Base-by-base conservation (phyloP, 2,329 filamentous ascomycete genomes). In the Trichoderma endophyticum region DNA sequence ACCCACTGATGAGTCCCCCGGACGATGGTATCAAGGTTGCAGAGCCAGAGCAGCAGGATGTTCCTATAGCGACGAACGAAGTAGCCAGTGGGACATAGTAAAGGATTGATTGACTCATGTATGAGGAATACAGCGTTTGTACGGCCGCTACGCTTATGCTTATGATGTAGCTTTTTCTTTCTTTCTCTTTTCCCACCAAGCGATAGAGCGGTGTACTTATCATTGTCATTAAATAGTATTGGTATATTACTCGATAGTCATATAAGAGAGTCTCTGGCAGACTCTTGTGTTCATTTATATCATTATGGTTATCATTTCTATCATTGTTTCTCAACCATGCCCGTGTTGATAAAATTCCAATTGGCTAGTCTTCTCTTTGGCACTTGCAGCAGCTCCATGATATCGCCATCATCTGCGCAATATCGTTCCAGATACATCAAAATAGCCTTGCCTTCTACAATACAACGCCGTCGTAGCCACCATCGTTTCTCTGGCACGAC, bases 371-470 rank as follows among this genome's bases (percentile, higher is more conserved):
- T 39, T 14, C 15, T 30, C 39, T 59, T 65, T 18, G 72, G 73
- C 12, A 70, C 18, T 11, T 21, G 18, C 57, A 70, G 21, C 28
- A 73, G n/a, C 32, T 70, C 21, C 15, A 70, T 57, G 14, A 70
- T 34, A 15, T 51, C 32, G 4, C 11, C 54, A 18, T 72, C 43
- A 26, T 75, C 61, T 6, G 51, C 60, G 32, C 59, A 76, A 11
- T 76, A 57, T 11, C 73, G 59, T 54, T 81, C 78, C 6, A 83
- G 39, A 68, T 80, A 83, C n/a, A 79, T 74, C 39, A 81, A 87
- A 26, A 88, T 86, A 1, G 86, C 83, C 60, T 82, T 80, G n/a
- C 85, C 85, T 74, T 88, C 86, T 1, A 88, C 75, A 32, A 81
- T 73, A 5, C 84, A 82, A 60, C 87, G 81, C 65, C 82, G 79